Evolutionary conservation across 257 asterid species (phyloP).

Genomic region (Capsicum chinense): DNA sequence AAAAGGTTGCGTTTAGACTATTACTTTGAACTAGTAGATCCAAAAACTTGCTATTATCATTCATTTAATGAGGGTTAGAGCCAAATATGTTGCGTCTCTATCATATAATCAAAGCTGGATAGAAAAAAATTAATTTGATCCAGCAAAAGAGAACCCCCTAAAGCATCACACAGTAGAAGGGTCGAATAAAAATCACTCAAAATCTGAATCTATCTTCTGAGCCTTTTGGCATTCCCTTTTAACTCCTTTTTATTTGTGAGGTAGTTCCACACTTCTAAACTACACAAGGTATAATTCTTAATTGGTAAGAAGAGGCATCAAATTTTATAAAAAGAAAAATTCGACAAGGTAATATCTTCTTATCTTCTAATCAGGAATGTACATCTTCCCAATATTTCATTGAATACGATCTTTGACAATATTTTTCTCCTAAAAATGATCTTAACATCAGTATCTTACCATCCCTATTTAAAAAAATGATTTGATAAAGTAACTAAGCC

Average conservation of each 20-base stretch:
- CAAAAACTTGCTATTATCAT: neutral
- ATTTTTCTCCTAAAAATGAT: slow-evolving; percentile 80
- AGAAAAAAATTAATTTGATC: slow-evolving; percentile 28
- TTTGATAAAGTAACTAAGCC: neutral
- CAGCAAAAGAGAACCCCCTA: neutral
- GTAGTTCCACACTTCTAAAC: slow-evolving; percentile 71
- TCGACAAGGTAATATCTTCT: neutral
- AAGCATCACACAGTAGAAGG: neutral
- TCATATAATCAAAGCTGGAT: neutral
- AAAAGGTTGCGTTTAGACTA: no score
- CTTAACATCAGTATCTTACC: slow-evolving; percentile 26
- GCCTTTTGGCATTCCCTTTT: slow-evolving; percentile 93
- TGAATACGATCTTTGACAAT: slow-evolving; percentile 72
- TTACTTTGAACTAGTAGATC: neutral
- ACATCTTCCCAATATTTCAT: slow-evolving; percentile 86
- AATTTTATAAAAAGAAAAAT: neutral
- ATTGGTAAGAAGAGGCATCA: neutral
- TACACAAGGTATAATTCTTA: neutral
- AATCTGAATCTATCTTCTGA: slow-evolving; percentile 60
- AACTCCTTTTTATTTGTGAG: slow-evolving; percentile 73
- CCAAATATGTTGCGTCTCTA: neutral
- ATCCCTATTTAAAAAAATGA: neutral
- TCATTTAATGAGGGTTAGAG: neutral
- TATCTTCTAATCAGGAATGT: slow-evolving; percentile 91
- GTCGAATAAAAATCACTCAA: neutral